phyloP scores from a whole-genome alignment of 108 stramenopile species.

The Poteriospumella lacustris region DNA sequence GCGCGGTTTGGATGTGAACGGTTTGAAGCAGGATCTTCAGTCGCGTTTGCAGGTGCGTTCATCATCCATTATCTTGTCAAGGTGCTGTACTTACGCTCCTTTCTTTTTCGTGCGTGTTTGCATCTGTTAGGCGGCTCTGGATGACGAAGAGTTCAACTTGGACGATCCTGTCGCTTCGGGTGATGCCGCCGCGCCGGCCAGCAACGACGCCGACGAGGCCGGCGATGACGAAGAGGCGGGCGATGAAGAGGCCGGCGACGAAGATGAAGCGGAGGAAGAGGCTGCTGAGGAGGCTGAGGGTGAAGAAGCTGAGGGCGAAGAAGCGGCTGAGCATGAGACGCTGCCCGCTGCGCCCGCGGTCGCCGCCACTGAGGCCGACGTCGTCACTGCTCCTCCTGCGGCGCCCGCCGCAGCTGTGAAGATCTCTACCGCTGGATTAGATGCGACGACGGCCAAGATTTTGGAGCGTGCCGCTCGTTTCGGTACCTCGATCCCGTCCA shows the following conservation, averaged over 20 bases:
- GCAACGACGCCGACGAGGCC: too few relatives aligned
- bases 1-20: slow-evolving; percentile 11
- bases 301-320: not conserved
- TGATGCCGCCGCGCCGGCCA: too few relatives aligned
- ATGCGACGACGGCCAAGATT: not conserved
- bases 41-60: not conserved
- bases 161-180: too few relatives aligned
- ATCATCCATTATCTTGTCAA: too few relatives aligned
- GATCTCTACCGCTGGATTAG: not conserved
- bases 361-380: not conserved
- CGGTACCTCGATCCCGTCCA: not conserved
- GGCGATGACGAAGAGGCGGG: too few relatives aligned
- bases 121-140: slow-evolving; percentile 19
- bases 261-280: not conserved
- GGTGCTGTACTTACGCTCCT: too few relatives aligned
- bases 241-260: not conserved
- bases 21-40: slow-evolving; percentile 15
- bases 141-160: slow-evolving; percentile 27
- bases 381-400: not conserved
- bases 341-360: not conserved
- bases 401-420: not conserved
- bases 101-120: too few relatives aligned
- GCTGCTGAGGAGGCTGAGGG: not conserved
- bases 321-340: not conserved
- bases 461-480: not conserved